A percentile compares a stretch with the other conserved stretches of the same genome.
Evolutionary conservation across 2,329 filamentous ascomycete species (phyloP).

Genomic region (Penicillium vulpinum): DNA sequence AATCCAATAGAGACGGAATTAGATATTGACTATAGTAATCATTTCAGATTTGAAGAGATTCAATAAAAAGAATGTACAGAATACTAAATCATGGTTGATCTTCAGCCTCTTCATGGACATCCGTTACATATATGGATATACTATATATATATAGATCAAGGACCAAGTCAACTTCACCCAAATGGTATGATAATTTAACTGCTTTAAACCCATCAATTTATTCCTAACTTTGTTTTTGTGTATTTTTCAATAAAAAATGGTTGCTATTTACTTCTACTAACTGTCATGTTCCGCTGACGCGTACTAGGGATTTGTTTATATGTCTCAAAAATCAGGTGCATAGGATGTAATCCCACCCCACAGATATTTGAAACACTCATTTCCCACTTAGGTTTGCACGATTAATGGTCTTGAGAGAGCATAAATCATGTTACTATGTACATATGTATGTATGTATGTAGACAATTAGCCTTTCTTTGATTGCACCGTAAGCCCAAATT

Average conservation of each 20-base stretch:
- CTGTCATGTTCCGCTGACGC: not conserved
- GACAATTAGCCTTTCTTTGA: not conserved
- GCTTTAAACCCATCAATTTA: not conserved
- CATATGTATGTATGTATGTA: no score
- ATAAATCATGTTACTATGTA: not conserved
- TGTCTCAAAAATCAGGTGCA: not conserved
- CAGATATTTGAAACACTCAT: constrained; percentile 5
- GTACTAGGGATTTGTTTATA: constrained; percentile 3
- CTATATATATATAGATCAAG: no score
- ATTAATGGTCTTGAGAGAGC: not conserved
- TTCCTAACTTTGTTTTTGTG: not conserved
- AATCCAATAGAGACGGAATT: no score
- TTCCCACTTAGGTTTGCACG: not conserved
- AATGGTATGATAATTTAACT: not conserved
- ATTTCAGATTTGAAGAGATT: not conserved
- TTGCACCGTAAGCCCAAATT: not conserved
- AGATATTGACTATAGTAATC: not conserved
- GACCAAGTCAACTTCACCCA: not conserved
- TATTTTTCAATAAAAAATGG: not conserved
- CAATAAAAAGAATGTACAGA: no score
- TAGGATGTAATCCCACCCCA: not conserved
- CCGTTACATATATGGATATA: no score
- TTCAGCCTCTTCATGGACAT: not conserved
- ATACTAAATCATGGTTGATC: not conserved
- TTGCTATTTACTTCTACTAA: not conserved